Conservation (phyloP, 257 asterid genomes). For the Plantago ovata region DNA sequence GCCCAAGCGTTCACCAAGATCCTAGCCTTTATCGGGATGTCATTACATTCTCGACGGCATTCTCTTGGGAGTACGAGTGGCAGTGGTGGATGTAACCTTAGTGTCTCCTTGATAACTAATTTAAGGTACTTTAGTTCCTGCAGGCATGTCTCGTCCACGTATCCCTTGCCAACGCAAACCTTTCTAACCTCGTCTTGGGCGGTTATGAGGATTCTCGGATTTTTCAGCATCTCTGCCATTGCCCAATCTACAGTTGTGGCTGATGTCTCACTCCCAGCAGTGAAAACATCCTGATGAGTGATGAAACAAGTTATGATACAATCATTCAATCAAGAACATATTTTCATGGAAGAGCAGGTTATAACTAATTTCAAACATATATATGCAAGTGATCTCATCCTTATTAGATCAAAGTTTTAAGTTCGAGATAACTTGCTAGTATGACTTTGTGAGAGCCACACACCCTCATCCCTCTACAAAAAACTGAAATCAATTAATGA, state of each 20-base stretch:
- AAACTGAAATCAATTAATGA: background rate
- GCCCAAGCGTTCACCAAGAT: constrained; percentile 23
- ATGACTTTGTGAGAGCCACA: no score
- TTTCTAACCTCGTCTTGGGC: constrained; percentile 20
- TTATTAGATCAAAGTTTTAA: no score
- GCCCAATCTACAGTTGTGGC: constrained; percentile 23
- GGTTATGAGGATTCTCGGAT: constrained; percentile 15
- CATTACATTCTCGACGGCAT: constrained; percentile 5
- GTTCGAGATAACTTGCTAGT: no score
- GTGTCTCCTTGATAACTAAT: constrained; percentile 18
- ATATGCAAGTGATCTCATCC: background rate
- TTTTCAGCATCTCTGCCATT: constrained; percentile 20
- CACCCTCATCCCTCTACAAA: no score
- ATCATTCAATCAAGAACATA: background rate
- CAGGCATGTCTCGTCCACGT: background rate
- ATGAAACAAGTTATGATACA: background rate
- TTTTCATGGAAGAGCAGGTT: no score
- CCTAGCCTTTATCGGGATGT: constrained; percentile 16
- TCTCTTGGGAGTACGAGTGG: constrained; percentile 13
- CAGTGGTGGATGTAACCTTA: constrained; percentile 21
- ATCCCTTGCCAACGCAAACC: background rate
- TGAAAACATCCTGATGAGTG: constrained; percentile 18
- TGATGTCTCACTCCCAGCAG: constrained; percentile 25
- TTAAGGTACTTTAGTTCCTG: constrained; percentile 16
- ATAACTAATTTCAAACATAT: background rate